phyloP scores from a whole-genome alignment of 768 basidiomycete genomes.

The Krasilnikovozyma curviuscula region DNA sequence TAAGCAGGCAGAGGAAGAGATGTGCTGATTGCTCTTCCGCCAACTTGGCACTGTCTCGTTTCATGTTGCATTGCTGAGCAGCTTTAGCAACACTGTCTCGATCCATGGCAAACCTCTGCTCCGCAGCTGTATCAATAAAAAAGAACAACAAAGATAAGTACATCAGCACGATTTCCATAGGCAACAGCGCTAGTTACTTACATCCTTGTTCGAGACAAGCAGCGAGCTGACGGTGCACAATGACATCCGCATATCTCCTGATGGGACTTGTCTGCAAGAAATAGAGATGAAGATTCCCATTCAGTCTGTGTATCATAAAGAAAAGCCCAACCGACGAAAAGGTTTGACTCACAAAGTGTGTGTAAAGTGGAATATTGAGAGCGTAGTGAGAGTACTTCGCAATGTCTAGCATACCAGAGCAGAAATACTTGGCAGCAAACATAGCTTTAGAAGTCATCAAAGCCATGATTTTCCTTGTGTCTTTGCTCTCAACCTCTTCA shows the following conservation, averaged over 20 bases:
- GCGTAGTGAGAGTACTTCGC: constrained; percentile 92
- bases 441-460: constrained; percentile 78
- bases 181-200: constrained; percentile 23
- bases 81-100: constrained; percentile 94
- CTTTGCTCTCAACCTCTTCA: constrained; percentile 48
- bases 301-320: constrained; percentile 48
- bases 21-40: constrained; percentile 95
- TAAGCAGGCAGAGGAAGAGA: constrained; percentile 81
- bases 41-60: constrained; percentile 61
- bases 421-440: constrained; percentile 92
- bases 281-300: no score
- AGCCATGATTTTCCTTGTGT: constrained; percentile 58
- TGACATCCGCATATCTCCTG: constrained; percentile 75
- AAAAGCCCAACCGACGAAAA: no score
- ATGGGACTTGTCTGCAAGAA: constrained; percentile 38
- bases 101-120: constrained; percentile 88
- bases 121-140: constrained; percentile 30
- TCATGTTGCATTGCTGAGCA: constrained; percentile 97
- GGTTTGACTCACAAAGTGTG: constrained; percentile 25
- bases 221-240: constrained; percentile 92
- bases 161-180: no score
- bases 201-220: constrained; percentile 53
- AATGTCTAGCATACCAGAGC: constrained; percentile 96
- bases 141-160: neutral
- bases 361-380: constrained; percentile 75